Evolutionary conservation across 2,329 filamentous ascomycete species (phyloP).

Genomic region (Claviceps maximensis): DNA sequence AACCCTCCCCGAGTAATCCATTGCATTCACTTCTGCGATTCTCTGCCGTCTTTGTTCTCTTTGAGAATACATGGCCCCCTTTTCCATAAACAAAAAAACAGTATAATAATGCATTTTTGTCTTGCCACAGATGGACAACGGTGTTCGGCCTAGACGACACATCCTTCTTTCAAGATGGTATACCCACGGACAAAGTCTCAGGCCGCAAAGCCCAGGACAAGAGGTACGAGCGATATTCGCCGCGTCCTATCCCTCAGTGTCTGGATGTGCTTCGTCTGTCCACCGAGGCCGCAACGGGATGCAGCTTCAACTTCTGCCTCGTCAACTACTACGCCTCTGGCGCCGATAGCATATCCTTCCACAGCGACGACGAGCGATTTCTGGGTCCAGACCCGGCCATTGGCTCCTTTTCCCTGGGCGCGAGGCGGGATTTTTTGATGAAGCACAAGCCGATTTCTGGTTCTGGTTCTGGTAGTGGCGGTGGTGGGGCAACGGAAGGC

Average conservation of each 20-base stretch:
- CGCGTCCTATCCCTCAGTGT: constrained; percentile 58
- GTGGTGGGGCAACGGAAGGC: constrained; percentile 7
- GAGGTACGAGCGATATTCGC: constrained; percentile 39
- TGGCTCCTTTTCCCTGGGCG: constrained; percentile 61
- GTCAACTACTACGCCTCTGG: constrained; percentile 77
- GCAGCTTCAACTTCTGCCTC: constrained; percentile 63
- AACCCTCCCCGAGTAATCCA: too few species aligned
- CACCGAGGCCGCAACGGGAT: constrained; percentile 53
- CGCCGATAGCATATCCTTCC: constrained; percentile 63
- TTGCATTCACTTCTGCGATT: too few species aligned
- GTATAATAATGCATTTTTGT: not conserved
- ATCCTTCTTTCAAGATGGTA: constrained; percentile 38
- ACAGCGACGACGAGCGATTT: constrained; percentile 71
- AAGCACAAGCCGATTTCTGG: constrained; percentile 53
- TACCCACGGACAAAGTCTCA: constrained; percentile 31
- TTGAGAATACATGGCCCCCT: too few species aligned
- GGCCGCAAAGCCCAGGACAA: constrained; percentile 33
- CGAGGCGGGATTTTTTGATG: constrained; percentile 61
- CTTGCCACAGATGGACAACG: constrained; percentile 31
- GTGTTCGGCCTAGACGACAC: constrained; percentile 50
- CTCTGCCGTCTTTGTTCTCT: too few species aligned
- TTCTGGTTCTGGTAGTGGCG: constrained; percentile 14
- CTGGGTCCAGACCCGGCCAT: constrained; percentile 57
- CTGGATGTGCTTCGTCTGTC: constrained; percentile 48
- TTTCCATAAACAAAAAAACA: not conserved